Conservation (phyloP, 2,329 filamentous ascomycete species). For the Septoria petroselini region DNA sequence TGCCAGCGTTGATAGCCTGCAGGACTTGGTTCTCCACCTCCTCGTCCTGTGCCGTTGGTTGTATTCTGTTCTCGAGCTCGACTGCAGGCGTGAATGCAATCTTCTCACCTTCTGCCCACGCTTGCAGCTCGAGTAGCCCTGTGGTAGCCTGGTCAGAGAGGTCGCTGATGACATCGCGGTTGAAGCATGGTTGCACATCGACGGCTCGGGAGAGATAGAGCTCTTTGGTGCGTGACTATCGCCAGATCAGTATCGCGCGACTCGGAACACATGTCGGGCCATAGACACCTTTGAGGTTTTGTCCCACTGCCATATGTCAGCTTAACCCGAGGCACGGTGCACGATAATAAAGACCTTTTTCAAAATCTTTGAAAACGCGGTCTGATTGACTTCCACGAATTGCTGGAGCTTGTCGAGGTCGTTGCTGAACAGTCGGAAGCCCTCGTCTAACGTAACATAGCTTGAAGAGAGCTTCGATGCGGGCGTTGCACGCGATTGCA, state of each 20-base stretch:
- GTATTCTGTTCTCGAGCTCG: conserved; percentile 37
- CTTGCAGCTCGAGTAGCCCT: conserved; percentile 89
- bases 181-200: conserved; percentile 97
- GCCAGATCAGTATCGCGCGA: conserved; percentile 25
- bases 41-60: conserved; percentile 67
- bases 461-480: conserved; percentile 86
- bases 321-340: conserved; percentile 24
- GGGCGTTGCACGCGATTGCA: conserved; percentile 69
- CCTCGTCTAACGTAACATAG: conserved; percentile 92
- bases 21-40: conserved; percentile 86
- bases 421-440: conserved; percentile 93
- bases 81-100: conserved; percentile 59
- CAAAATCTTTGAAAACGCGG: conserved; percentile 94
- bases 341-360: conserved; percentile 66
- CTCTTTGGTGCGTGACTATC: conserved; percentile 89
- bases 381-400: conserved; percentile 97
- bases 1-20: conserved; percentile 80
- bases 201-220: conserved; percentile 93
- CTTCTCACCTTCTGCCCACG: conserved; percentile 95
- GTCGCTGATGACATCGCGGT: conserved; percentile 92
- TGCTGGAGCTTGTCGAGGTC: conserved; percentile 95
- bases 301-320: conserved; percentile 69
- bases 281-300: conserved; percentile 83
- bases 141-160: conserved; percentile 95
- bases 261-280: conserved; percentile 13